A percentile compares a stretch with the other conserved stretches of the same genome.
These are phyloP conservation scores for Cryphonectria nitschkei DNA, from an alignment of 2,329 filamentous ascomycete genomes.

Conservation along the genomic window DNA sequence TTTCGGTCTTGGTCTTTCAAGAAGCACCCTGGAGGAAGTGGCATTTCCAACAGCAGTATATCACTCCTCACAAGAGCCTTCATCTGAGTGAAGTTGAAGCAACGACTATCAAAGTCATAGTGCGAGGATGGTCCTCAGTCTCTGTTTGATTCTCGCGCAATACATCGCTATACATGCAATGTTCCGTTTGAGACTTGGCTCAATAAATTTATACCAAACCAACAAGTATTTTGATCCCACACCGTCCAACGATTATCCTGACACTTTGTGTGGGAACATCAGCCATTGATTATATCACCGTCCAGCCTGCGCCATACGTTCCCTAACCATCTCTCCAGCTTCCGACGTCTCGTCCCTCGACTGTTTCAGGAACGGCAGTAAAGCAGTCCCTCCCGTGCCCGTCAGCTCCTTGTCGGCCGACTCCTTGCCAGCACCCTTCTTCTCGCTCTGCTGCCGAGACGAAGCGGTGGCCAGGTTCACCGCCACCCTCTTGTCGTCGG, in stretches of 20 bases:
- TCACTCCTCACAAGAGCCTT: too few species aligned
- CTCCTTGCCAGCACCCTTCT: slow-evolving; percentile 25
- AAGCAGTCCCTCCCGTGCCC: slow-evolving; percentile 83
- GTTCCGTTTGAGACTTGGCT: background rate
- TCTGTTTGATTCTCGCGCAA: background rate
- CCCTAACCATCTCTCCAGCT: slow-evolving; percentile 37
- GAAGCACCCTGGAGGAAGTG: too few species aligned
- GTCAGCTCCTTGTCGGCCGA: slow-evolving; percentile 60
- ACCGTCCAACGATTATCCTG: background rate
- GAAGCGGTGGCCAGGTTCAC: slow-evolving; percentile 25
- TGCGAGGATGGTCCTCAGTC: background rate
- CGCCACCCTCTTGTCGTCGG: slow-evolving; percentile 32
- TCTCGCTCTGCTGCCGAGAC: slow-evolving; percentile 26
- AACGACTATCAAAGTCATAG: background rate
- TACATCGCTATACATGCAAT: background rate
- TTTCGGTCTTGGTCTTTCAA: too few species aligned
- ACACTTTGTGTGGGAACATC: background rate
- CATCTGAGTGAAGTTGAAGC: background rate
- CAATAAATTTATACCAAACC: background rate
- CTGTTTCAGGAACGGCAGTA: slow-evolving; percentile 90
- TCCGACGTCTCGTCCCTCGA: slow-evolving; percentile 77
- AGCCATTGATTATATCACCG: background rate
- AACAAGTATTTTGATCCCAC: background rate
- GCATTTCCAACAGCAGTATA: too few species aligned
- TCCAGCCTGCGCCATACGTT: slow-evolving; percentile 30